Evolutionary conservation across 805 yeast species (phyloP), one percentile per base, ranked within the genome.

Genomic region (Metschnikowia colocasiae): DNA sequence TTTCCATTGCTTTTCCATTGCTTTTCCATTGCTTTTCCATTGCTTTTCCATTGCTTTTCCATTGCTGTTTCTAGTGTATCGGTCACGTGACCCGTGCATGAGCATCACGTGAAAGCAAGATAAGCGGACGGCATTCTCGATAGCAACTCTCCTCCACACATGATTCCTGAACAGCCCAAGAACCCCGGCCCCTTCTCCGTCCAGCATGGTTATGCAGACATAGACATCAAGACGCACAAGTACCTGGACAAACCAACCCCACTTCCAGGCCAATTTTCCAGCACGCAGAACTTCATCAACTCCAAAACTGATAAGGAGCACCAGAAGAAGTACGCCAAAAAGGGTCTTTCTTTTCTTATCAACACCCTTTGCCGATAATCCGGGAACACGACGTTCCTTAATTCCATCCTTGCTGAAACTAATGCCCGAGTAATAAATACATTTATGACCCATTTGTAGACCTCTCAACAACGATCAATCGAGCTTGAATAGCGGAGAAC

Each of bases 191-290:
- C 57, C 10, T 62, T 65, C 25, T 44, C 45, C 7, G 56, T 57
- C 8, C 73, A 68, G 52, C 57, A 61, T 26, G 73, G 73, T 2
- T 68, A 68, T 40, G 59, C 58, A 20, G 64, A 62, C 36, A 42
- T 64, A 40, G 44, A 63, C 19, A 52, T 67, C 33, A 48, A 63
- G 30, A 63, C 71, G 13, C 69, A 65, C 12, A 53, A 56, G 45
- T 68, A 67, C 49, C 54, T 48, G 25, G 73, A 59, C 46, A 34
- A 63, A 23, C 73, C 73, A 12, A 68, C 73, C 2, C 69, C 73
- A 3, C 42, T 67, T 15, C 49, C 53, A 3, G 61, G 59, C 12
- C 46, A 59, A 22, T 65, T 61, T 34, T 55, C 58, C 40, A 62
- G 61, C 48, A 63, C 64, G 3, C 46, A 55, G 34, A 65, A 59